phyloP scores from a whole-genome alignment of 257 asterid genomes.

The Solanum boliviense region DNA sequence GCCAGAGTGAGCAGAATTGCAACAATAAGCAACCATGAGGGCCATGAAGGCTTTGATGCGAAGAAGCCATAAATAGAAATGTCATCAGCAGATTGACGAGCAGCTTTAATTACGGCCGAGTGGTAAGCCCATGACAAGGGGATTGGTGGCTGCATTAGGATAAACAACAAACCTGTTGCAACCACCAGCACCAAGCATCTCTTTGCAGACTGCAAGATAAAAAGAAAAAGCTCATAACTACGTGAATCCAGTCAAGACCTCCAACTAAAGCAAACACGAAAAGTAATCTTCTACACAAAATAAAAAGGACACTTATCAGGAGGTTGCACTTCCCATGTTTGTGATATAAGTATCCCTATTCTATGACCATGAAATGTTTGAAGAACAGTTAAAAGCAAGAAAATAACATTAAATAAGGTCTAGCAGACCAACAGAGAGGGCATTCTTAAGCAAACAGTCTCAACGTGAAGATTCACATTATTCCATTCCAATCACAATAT shows the following conservation, averaged over 20 bases:
- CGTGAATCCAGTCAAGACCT: background rate
- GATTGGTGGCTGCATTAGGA: constrained; percentile 89
- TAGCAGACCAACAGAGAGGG: background rate
- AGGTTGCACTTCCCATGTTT: background rate
- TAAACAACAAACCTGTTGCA: constrained; percentile 74
- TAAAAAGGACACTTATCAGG: background rate
- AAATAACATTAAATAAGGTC: background rate
- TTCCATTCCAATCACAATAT: background rate
- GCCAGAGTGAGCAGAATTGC: constrained; percentile 86
- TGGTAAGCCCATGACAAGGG: constrained; percentile 78
- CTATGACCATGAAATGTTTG: background rate
- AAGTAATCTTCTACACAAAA: background rate
- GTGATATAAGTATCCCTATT: background rate
- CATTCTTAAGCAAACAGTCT: background rate
- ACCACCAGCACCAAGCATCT: constrained; percentile 79
- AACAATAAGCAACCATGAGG: constrained; percentile 90
- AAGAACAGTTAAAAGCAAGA: background rate
- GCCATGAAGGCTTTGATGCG: constrained; percentile 89
- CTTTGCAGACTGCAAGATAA: constrained; percentile 69
- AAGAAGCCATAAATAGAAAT: constrained; percentile 89
- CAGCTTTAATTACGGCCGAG: constrained; percentile 66
- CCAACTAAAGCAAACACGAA: background rate
- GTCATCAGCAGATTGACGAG: constrained; percentile 88
- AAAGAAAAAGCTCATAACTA: background rate
- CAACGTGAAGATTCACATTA: background rate